phyloP scores from a whole-genome alignment of 1,284 basidiomycete genomes.

The Laetiporus sulphureus region DNA sequence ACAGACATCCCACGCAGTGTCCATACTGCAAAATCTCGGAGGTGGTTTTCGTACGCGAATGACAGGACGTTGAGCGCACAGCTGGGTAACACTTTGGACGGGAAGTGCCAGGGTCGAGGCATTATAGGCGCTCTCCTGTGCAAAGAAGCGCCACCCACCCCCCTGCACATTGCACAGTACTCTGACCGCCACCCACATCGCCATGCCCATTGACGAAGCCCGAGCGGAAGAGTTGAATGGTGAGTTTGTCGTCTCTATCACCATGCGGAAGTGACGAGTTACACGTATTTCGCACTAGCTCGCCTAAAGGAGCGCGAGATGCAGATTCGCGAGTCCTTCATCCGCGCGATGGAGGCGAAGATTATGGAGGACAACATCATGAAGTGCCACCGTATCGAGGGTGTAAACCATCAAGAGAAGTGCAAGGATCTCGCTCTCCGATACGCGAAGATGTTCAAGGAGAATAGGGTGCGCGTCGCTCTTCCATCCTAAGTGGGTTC shows the following conservation, averaged over 20 bases:
- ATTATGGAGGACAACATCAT: constrained; percentile 87
- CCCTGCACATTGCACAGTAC: no score
- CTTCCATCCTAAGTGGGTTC: no score
- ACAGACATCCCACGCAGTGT: no score
- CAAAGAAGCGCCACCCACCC: no score
- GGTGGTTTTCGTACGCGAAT: no score
- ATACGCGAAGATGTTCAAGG: constrained; percentile 78
- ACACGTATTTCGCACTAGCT: constrained; percentile 34
- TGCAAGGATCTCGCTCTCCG: constrained; percentile 86
- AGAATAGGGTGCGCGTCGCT: constrained; percentile 80
- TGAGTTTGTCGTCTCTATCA: no score
- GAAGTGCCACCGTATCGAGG: constrained; percentile 89
- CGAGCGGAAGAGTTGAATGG: constrained; percentile 44
- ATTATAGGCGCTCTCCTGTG: no score
- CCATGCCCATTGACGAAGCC: constrained; percentile 33
- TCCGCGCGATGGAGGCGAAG: constrained; percentile 89
- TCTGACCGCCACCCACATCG: constrained; percentile 2
- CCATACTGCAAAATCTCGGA: no score
- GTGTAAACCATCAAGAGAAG: constrained; percentile 86
- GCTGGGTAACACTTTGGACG: no score
- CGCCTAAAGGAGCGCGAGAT: constrained; percentile 67
- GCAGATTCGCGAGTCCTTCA: constrained; percentile 88
- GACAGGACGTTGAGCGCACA: no score
- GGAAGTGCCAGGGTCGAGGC: no score
- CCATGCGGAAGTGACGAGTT: no score